Evolutionary conservation across 1,284 basidiomycete genomes (phyloP), one percentile per base, ranked within the genome.

Genomic region (Apiotrichum gamsii): DNA sequence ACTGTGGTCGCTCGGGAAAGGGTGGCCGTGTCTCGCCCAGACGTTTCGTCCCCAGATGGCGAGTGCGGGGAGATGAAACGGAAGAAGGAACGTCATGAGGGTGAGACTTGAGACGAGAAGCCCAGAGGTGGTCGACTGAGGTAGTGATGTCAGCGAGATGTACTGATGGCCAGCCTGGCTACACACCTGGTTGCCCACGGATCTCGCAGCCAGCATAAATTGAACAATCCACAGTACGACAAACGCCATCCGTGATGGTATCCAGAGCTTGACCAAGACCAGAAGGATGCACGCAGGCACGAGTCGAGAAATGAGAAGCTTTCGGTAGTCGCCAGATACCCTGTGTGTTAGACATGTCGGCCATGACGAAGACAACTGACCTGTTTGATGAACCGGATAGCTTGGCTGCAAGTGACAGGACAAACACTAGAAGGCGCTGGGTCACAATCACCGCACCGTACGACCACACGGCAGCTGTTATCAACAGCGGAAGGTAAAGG

Each of bases 161-260:
- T 29, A 29, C 15, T 25, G 28, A 13, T 20, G 5, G 15, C 5
- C 9, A 15, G 3, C 6, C 1, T 5, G 19, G 6, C 9, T 24
- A 19, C 23, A 19, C n/a, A 37, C 43, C 3, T 39, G 20, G 23
- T 33, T 23, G 13, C 28, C 9, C 30, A 23, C n/a, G 4, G 21
- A n/a, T n/a, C 41, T 20, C 25, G 39, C 42, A 32, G 31, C 33
- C 32, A 43, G 67, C 13, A 78, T 77, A 15, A 60, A 73, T 52
- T 91, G 86, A 33, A 89, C 79, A 14, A 85, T 56, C 78, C 85
- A 89, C 54, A 83, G 82, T 29, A 86, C 82, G 14, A 94, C 77
- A 65, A 87, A 90, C 2, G 85, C 88, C 25, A 93, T 85, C 69
- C 95, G 90, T 79, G 88, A 90, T 0, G 93, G 91, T 18, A 94